Evolutionary conservation across 2,329 filamentous ascomycete genomes (phyloP), one percentile per base, ranked within the genome.

Genomic region (Colletotrichum sp.): DNA sequence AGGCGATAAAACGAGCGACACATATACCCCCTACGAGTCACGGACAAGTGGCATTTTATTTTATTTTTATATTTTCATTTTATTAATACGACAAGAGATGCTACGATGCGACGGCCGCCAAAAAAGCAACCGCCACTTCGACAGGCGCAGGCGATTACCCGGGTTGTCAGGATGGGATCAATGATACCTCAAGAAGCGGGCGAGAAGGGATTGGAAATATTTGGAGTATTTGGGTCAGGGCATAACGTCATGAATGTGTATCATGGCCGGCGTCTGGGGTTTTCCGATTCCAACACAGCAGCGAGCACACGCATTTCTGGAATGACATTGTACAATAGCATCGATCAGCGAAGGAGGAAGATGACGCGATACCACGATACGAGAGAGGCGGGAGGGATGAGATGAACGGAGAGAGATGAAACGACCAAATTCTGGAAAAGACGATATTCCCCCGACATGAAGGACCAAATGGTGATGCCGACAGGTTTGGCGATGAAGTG

Each of bases 251-350:
- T 73, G 73, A 66, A 69, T 64, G 18, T 18, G 55, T 64, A 55
- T 64, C 73, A 69, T 73, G 73, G 70, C 70, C 64, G 73, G 73
- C 73, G 73, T 75, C 64, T 60, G 28, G 34, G 72, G 52, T 71
- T 52, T 75, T 75, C 52, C 60, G 36, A 76, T 71, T 70, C 48
- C 74, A 76, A 60, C 48, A 71, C 71, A 74, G 10, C 72, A 76
- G 75, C 75, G 75, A 75, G 72, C 71, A 71, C 28, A 75, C 62
- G 60, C 66, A 60, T 66, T 71, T 71, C 39, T 39, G 74, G 59
- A 69, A 74, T 76, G 71, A 76, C 60, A 69, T 44, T 76, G 74
- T 76, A 76, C 59, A 76, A 65, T 76, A 75, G 71, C 55, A 68
- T 39, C 68, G 39, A 44, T 32, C 62, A 55, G 39, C 59, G 60